phyloP scores from a whole-genome alignment of 1,139 yeast species.

The Nadsonia commutata region DNA sequence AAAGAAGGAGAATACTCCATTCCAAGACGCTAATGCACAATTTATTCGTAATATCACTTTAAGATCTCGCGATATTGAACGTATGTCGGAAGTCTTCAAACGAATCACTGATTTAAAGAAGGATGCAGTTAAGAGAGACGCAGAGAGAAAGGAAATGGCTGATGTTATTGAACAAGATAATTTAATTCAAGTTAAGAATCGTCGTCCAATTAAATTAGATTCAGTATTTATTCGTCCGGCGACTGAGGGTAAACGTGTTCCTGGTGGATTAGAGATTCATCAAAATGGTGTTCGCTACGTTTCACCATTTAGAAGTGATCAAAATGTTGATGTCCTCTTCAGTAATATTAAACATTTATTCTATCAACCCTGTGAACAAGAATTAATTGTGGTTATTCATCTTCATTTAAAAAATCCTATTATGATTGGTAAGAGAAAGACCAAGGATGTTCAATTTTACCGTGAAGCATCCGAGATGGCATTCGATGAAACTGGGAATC shows the following conservation, averaged over 20 bases:
- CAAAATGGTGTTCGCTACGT: conserved; percentile 94
- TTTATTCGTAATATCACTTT: conserved; percentile 79
- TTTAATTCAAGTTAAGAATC: conserved; percentile 63
- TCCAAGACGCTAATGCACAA: conserved; percentile 79
- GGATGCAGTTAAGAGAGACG: conserved; percentile 79
- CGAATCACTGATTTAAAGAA: conserved; percentile 87
- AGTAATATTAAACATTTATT: conserved; percentile 85
- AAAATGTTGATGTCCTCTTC: conserved; percentile 74
- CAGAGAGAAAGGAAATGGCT: conserved; percentile 81
- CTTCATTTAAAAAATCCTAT: conserved; percentile 86
- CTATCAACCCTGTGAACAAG: conserved; percentile 94
- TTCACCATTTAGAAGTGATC: conserved; percentile 68
- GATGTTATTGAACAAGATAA: conserved; percentile 92
- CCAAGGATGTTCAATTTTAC: conserved; percentile 89
- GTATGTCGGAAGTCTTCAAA: conserved; percentile 82
- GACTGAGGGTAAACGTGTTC: conserved; percentile 88
- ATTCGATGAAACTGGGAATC: conserved; percentile 93
- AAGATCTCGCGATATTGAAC: conserved; percentile 79
- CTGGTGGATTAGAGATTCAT: conserved; percentile 84
- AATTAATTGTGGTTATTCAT: conserved; percentile 81
- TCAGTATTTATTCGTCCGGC: conserved; percentile 88
- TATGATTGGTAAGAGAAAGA: conserved; percentile 90
- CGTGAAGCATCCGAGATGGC: conserved; percentile 95
- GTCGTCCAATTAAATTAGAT: conserved; percentile 74
- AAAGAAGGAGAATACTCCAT: conserved; percentile 57